phyloP scores from a whole-genome alignment of 2,329 filamentous ascomycete species.

The Penicillium crustosum region DNA sequence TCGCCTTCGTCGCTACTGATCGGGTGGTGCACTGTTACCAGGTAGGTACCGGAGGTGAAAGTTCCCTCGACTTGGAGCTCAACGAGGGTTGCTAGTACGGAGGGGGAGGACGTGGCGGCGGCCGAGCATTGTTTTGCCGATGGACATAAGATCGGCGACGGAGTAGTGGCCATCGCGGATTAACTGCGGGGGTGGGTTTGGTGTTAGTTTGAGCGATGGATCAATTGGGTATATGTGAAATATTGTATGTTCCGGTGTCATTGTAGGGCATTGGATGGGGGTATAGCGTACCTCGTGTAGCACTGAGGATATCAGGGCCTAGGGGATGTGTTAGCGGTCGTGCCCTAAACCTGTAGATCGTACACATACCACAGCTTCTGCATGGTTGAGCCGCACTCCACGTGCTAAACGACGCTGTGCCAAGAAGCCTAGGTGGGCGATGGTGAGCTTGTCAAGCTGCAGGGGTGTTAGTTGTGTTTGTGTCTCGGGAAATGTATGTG shows the following conservation, averaged over 20 bases:
- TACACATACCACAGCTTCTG: slow-evolving; percentile 71
- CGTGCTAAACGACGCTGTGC: slow-evolving; percentile 85
- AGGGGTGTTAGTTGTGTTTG: slow-evolving; percentile 6
- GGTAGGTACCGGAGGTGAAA: slow-evolving; percentile 84
- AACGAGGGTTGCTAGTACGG: slow-evolving; percentile 73
- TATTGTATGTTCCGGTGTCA: background rate
- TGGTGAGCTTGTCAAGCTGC: slow-evolving; percentile 93
- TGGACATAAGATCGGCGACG: slow-evolving; percentile 88
- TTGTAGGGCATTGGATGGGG: background rate
- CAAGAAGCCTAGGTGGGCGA: slow-evolving; percentile 82
- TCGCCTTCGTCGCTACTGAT: slow-evolving; percentile 84
- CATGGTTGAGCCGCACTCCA: slow-evolving; percentile 84
- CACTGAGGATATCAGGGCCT: slow-evolving; percentile 70
- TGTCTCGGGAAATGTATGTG: background rate
- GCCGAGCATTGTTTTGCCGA: slow-evolving; percentile 89
- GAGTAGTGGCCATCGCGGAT: slow-evolving; percentile 94
- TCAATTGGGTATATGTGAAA: background rate
- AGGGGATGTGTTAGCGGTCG: slow-evolving; percentile 1
- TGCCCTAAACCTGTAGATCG: background rate
- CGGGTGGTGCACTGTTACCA: slow-evolving; percentile 91
- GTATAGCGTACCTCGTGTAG: slow-evolving; percentile 69
- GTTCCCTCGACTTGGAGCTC: slow-evolving; percentile 94
- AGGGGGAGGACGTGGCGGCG: slow-evolving; percentile 87
- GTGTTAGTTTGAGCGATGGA: slow-evolving; percentile 4
- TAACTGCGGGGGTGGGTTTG: slow-evolving; percentile 53